Evolutionary conservation across 441 rosid genomes (phyloP).

Genomic region (Corymbia calophylla): DNA sequence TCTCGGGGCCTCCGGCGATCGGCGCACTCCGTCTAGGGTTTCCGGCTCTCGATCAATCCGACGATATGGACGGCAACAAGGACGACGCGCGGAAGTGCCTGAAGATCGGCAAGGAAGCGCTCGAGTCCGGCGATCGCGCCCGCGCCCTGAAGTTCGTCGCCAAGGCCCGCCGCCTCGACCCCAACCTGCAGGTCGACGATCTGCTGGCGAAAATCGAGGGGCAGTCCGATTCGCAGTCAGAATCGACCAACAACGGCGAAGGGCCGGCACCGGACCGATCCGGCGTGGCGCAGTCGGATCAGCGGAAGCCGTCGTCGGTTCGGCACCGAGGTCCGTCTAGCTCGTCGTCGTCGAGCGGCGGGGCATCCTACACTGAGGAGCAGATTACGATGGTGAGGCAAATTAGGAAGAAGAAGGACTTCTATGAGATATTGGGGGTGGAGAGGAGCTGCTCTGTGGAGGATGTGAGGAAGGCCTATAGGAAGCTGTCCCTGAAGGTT

Average conservation of each 20-base stretch:
- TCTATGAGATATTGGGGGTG: slow-evolving; percentile 72
- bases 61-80: slow-evolving; percentile 81
- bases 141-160: slow-evolving; percentile 75
- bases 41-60: not conserved
- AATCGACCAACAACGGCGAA: slow-evolving; percentile 2
- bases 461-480: slow-evolving; percentile 74
- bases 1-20: not conserved
- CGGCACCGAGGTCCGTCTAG: slow-evolving; percentile 47
- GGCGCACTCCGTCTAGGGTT: not conserved
- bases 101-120: slow-evolving; percentile 65
- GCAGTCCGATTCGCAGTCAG: slow-evolving; percentile 9
- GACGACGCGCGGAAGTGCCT: slow-evolving; percentile 91
- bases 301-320: slow-evolving; percentile 34
- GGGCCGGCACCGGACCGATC: slow-evolving; percentile 21
- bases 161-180: slow-evolving; percentile 94
- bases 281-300: slow-evolving; percentile 27
- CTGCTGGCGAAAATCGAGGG: slow-evolving; percentile 38
- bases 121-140: slow-evolving; percentile 56
- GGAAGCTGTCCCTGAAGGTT: slow-evolving; percentile 81
- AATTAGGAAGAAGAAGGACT: slow-evolving; percentile 77
- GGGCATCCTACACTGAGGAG: slow-evolving; percentile 58
- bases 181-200: slow-evolving; percentile 49
- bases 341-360: slow-evolving; percentile 31
- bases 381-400: slow-evolving; percentile 65
- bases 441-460: slow-evolving; percentile 55